Evolutionary conservation across 2,329 filamentous ascomycete species (phyloP).

Genomic region (Phoma sp.): DNA sequence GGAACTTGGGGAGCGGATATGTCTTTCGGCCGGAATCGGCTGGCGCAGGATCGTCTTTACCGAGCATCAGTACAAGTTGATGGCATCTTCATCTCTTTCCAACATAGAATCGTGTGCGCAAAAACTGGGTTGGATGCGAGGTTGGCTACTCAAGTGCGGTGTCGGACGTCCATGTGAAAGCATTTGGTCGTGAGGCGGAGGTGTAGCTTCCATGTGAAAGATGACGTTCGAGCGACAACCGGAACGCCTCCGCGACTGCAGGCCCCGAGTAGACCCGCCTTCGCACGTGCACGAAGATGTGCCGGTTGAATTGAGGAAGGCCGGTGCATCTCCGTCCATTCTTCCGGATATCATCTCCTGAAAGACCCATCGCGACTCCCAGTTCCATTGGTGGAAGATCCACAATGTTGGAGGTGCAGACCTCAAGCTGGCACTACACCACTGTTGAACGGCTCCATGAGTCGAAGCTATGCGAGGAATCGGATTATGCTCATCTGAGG

Average conservation of each 20-base stretch:
- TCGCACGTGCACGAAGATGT: conserved; percentile 28
- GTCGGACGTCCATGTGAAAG: conserved; percentile 6
- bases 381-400: conserved; percentile 16
- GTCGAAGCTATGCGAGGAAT: background rate
- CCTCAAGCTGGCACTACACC: conserved; percentile 5
- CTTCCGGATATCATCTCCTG: conserved; percentile 17
- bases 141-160: conserved; percentile 6
- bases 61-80: conserved; percentile 6
- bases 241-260: conserved; percentile 30
- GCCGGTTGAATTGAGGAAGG: conserved; percentile 21
- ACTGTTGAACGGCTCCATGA: background rate
- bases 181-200: background rate
- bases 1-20: conserved; percentile 34
- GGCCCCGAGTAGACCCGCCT: conserved; percentile 26
- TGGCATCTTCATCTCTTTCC: background rate
- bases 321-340: conserved; percentile 12
- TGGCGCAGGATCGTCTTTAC: conserved; percentile 19
- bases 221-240: conserved; percentile 37
- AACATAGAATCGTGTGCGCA: background rate
- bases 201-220: conserved; percentile 38
- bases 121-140: background rate
- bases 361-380: conserved; percentile 7
- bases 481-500: conserved; percentile 2
- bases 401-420: background rate
- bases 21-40: conserved; percentile 41